A percentile compares a stretch with the other conserved stretches of the same genome.
These are phyloP conservation scores for Gymnopilus dilepis DNA, from an alignment of 768 basidiomycete species.

Conservation along the genomic window DNA sequence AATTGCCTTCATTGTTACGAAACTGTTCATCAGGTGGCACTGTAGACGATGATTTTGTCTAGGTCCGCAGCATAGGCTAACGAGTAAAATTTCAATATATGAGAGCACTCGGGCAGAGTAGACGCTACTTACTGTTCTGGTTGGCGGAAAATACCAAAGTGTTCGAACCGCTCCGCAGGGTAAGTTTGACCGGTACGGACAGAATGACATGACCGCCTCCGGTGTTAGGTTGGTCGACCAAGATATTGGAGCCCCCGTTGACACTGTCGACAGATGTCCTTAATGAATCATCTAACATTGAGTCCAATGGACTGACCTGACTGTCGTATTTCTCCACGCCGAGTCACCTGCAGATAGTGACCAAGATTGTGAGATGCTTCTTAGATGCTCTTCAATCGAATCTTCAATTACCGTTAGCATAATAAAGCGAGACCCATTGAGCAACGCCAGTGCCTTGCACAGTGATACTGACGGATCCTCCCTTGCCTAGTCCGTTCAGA, in stretches of 20 bases:
- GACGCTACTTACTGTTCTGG: constrained; percentile 50
- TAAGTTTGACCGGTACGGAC: constrained; percentile 61
- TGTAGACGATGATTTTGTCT: constrained; percentile 66
- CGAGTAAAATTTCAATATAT: background rate
- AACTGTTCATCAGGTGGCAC: constrained; percentile 33
- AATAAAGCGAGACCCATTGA: constrained; percentile 68
- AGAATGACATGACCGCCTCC: constrained; percentile 58
- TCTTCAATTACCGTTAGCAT: constrained; percentile 50
- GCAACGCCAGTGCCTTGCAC: constrained; percentile 56
- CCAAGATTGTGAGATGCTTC: background rate
- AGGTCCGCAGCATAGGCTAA: constrained; percentile 63
- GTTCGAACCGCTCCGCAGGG: constrained; percentile 54
- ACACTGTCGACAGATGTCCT: constrained; percentile 41
- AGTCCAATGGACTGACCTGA: constrained; percentile 45
- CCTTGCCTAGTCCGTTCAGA: constrained; percentile 45
- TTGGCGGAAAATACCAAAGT: constrained; percentile 53
- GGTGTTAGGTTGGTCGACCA: constrained; percentile 62
- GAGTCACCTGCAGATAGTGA: constrained; percentile 45
- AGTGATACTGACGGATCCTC: constrained; percentile 60
- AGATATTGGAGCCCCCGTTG: constrained; percentile 58
- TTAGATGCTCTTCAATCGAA: background rate
- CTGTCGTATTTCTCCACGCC: constrained; percentile 61
- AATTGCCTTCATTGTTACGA: no score
- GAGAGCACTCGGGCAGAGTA: background rate
- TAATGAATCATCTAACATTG: background rate